phyloP scores from a whole-genome alignment of 1,284 basidiomycete genomes.

The Caloboletus firmus region DNA sequence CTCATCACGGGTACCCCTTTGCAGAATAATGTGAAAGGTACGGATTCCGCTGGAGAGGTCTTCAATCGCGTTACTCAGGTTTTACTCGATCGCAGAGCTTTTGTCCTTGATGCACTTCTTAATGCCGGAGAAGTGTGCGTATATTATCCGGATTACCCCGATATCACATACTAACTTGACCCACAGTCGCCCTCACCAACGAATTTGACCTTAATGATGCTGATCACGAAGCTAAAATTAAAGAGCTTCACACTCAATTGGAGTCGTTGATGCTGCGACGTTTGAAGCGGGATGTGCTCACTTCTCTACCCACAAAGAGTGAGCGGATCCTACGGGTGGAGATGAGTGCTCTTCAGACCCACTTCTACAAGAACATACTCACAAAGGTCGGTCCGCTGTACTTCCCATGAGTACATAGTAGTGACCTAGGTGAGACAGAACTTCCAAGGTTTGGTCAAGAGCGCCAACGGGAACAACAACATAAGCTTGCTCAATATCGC shows the following conservation, averaged over 20 bases:
- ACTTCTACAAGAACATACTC: slow-evolving; percentile 99
- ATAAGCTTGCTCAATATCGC: slow-evolving; percentile 95
- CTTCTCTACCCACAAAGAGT: slow-evolving; percentile 95
- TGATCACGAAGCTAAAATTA: slow-evolving; percentile 94
- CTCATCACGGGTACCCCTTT: slow-evolving; percentile 98
- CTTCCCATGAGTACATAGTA: not conserved
- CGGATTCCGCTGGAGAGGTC: slow-evolving; percentile 22
- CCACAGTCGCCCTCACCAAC: slow-evolving; percentile 75
- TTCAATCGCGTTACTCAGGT: slow-evolving; percentile 7
- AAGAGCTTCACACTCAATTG: slow-evolving; percentile 91
- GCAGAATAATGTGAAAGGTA: slow-evolving; percentile 98
- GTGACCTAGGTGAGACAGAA: slow-evolving; percentile 55
- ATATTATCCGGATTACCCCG: not conserved
- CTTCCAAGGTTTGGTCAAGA: slow-evolving; percentile 89
- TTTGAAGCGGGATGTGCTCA: slow-evolving; percentile 96
- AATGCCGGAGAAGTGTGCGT: slow-evolving; percentile 95
- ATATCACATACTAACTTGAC: slow-evolving; percentile 17
- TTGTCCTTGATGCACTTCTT: slow-evolving; percentile 98
- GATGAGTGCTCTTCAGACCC: slow-evolving; percentile 96
- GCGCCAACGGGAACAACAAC: slow-evolving; percentile 77
- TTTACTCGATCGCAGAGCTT: slow-evolving; percentile 62
- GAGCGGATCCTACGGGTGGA: slow-evolving; percentile 97
- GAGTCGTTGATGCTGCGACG: slow-evolving; percentile 95
- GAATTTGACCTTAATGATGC: slow-evolving; percentile 94
- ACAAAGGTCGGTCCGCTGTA: slow-evolving; percentile 64